Base-by-base conservation (phyloP, 306 rosid species). In the Corylus avellana region DNA sequence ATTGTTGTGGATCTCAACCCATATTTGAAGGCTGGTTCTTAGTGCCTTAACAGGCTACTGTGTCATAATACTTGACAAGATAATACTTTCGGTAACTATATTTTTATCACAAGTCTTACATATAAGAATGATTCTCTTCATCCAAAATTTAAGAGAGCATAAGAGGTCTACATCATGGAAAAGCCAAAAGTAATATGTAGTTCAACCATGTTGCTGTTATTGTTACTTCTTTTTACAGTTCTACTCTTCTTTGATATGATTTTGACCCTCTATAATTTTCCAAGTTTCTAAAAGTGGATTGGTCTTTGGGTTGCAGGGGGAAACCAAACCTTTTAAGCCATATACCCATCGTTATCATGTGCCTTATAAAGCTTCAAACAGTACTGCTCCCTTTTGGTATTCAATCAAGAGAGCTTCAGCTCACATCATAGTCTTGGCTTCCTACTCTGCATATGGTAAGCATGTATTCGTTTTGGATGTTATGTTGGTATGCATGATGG, bases 381-480 rank as follows among this genome's bases (percentile, higher is more conserved):
- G 94, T 61, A 87, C 91, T 46, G 71, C 88, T 58, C 94, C 94
- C 1, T 82, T 90, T 22, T 88, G 92, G 92, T 88, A 90, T 85
- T 90, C 92, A 20, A 83, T 90, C 91, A 90, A 85, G 90, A 91
- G 94, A 85, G 97, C 94, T 78, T 88, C 96, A 0, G 85, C 96
- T 12, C 80, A 93, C 84, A 88, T 93, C 87, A 89, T 91, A 74
- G 96, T 93, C 62, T 67, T 93, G 81, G 72, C 94, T 76, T 78
- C 94, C 32, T 93, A 93, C 79, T 93, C 97, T 9, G 94, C 96
- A 18, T 84, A 75, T 77, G 96, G 96, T 93, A 85, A 85, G 74
- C 44, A 48, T 46, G 25, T 12, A 4, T 39, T 17, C 70, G 1
- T 13, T 12, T 78, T 25, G 6, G 27, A 71, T 9, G n/a, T 53